A percentile compares a stretch with the other conserved stretches of the same genome.
phyloP scores from a whole-genome alignment of 805 yeast genomes.

The Candida chauliodis region DNA sequence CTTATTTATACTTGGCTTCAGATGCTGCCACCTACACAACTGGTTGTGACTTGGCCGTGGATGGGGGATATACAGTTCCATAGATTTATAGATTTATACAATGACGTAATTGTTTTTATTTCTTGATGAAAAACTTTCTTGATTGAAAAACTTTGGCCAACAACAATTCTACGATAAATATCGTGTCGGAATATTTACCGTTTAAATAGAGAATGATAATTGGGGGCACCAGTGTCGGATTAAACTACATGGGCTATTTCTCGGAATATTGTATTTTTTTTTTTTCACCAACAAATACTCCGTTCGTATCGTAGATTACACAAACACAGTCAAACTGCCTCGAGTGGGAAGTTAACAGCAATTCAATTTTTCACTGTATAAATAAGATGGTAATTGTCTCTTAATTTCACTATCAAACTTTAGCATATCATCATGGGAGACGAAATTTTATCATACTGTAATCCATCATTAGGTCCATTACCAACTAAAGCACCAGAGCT shows the following conservation, averaged over 20 bases:
- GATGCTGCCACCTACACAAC: slow-evolving; percentile 43
- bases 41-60: slow-evolving; percentile 43
- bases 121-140: too few relatives aligned
- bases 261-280: not conserved
- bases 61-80: slow-evolving; percentile 41
- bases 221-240: not conserved
- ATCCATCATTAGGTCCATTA: slow-evolving; percentile 34
- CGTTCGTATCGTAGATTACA: not conserved
- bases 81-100: not conserved
- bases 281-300: not conserved
- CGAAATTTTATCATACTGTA: slow-evolving; percentile 16
- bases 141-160: too few relatives aligned
- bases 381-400: not conserved
- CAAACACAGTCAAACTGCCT: too few relatives aligned
- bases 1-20: slow-evolving; percentile 45
- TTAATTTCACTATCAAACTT: not conserved
- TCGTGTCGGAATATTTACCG: too few relatives aligned
- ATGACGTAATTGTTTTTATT: not conserved
- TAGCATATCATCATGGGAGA: not conserved
- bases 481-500: slow-evolving; percentile 55
- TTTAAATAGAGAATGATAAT: too few relatives aligned
- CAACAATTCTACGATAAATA: too few relatives aligned
- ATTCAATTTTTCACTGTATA: not conserved
- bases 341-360: too few relatives aligned
- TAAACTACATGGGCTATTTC: not conserved